Evolutionary conservation across 352 stramenopile genomes (phyloP).

Genomic region (Pythium rishiriense): DNA sequence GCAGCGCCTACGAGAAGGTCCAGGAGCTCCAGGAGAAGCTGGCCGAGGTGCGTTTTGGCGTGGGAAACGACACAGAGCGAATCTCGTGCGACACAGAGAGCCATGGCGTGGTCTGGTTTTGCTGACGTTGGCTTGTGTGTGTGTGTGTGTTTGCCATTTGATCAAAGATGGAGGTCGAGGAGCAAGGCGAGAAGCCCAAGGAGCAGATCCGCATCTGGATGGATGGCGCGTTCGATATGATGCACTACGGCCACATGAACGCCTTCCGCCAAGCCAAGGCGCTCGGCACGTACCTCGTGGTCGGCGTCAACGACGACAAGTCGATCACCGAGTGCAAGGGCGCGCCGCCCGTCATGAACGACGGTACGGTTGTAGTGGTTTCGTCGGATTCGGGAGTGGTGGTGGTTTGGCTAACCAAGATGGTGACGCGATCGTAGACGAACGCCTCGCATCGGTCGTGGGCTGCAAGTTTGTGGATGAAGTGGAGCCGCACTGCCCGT

Average conservation of each 20-base stretch:
- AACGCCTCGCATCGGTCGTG: slow-evolving; percentile 94
- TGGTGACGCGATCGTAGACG: slow-evolving; percentile 46
- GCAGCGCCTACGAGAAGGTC: slow-evolving; percentile 75
- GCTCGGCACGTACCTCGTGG: slow-evolving; percentile 97
- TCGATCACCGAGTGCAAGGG: slow-evolving; percentile 97
- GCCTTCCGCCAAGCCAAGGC: slow-evolving; percentile 96
- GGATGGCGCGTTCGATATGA: slow-evolving; percentile 99
- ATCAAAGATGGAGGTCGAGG: slow-evolving; percentile 76
- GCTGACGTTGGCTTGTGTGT: slow-evolving; percentile 3
- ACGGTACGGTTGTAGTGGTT: slow-evolving; percentile 42
- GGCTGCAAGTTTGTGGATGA: slow-evolving; percentile 99
- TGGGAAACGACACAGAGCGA: neutral
- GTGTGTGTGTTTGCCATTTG: neutral
- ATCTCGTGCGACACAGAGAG: neutral
- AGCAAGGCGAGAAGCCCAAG: slow-evolving; percentile 60
- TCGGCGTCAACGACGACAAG: slow-evolving; percentile 98
- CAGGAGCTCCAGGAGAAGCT: slow-evolving; percentile 86
- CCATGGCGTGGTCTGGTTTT: neutral
- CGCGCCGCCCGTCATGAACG: slow-evolving; percentile 94
- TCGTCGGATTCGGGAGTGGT: neutral
- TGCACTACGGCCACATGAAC: slow-evolving; percentile 99
- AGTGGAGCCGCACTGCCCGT: slow-evolving; percentile 96
- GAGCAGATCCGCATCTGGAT: slow-evolving; percentile 98
- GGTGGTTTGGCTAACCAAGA: neutral
- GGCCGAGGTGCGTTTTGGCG: slow-evolving; percentile 38